phyloP scores from a whole-genome alignment of 805 yeast genomes.

The Geotrichum ghanense region DNA sequence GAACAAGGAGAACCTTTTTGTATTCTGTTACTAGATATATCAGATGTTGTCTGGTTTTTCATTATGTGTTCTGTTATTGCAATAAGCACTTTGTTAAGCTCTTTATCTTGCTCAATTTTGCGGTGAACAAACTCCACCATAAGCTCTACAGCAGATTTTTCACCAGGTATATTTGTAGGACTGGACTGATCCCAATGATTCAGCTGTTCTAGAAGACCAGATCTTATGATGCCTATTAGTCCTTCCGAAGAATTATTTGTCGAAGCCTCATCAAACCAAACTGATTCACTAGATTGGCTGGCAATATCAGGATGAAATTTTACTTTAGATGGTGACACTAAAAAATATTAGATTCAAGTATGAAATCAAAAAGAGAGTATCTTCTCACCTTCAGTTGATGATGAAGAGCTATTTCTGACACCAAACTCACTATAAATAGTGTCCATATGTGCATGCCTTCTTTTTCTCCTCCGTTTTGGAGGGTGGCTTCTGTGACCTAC shows the following conservation, averaged over 20 bases:
- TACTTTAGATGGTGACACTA: neutral
- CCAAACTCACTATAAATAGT: neutral
- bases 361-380: neutral
- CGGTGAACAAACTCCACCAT: neutral
- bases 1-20: no score
- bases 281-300: neutral
- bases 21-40: no score
- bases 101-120: neutral
- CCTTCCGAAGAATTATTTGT: slow-evolving; percentile 59
- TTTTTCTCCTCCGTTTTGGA: neutral
- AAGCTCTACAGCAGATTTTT: neutral
- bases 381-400: neutral
- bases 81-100: neutral
- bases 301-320: neutral
- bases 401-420: neutral
- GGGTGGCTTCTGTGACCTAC: neutral
- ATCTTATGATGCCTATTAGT: slow-evolving; percentile 77
- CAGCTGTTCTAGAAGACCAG: slow-evolving; percentile 35
- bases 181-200: neutral
- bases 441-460: neutral
- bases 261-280: neutral
- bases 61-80: neutral
- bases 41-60: neutral
- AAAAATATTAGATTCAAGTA: neutral
- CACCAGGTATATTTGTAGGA: neutral